A percentile compares a stretch with the other conserved stretches of the same genome.
These are phyloP conservation scores for Linaria vulgaris DNA, from an alignment of 257 asterid genomes.

Conservation along the genomic window DNA sequence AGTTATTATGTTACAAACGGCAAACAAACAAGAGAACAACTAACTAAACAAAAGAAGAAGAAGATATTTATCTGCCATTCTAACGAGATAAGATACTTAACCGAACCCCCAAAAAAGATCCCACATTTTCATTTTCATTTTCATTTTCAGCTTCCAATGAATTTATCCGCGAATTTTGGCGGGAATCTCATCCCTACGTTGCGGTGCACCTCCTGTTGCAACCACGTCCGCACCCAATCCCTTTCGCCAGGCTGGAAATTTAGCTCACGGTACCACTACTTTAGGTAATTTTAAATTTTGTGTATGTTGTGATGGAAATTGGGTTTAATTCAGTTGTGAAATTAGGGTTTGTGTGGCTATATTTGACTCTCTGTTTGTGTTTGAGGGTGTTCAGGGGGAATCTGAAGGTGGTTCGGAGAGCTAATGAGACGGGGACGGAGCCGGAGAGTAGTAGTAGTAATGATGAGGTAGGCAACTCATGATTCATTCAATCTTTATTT, in stretches of 20 bases:
- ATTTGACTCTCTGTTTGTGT: not conserved
- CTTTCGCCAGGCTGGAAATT: constrained; percentile 37
- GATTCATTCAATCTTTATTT: not conserved
- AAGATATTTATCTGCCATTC: constrained; percentile 15
- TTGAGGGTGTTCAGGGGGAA: constrained; percentile 34
- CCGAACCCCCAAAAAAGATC: constrained; percentile 11
- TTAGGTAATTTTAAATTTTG: constrained; percentile 42
- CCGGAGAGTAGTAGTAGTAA: constrained; percentile 55
- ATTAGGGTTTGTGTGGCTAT: not conserved
- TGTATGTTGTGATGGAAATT: not conserved
- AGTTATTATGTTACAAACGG: constrained; percentile 22
- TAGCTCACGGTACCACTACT: constrained; percentile 28
- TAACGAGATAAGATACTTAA: constrained; percentile 36
- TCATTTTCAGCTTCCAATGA: constrained; percentile 53
- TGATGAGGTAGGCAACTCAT: constrained; percentile 70
- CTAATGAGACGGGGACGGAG: constrained; percentile 52
- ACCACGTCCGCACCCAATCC: constrained; percentile 28
- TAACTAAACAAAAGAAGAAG: constrained; percentile 24
- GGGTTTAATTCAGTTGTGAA: constrained; percentile 13
- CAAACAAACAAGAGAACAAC: too few relatives aligned
- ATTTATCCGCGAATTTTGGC: constrained; percentile 54
- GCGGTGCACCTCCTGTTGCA: constrained; percentile 50
- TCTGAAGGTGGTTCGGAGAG: constrained; percentile 45
- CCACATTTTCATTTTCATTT: constrained; percentile 2
- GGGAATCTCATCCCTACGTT: constrained; percentile 48